Percentiles rank a stretch among this genome's conserved stretches.
Evolutionary conservation across 108 stramenopile genomes (phyloP).

Genomic region (Seminavis robusta): DNA sequence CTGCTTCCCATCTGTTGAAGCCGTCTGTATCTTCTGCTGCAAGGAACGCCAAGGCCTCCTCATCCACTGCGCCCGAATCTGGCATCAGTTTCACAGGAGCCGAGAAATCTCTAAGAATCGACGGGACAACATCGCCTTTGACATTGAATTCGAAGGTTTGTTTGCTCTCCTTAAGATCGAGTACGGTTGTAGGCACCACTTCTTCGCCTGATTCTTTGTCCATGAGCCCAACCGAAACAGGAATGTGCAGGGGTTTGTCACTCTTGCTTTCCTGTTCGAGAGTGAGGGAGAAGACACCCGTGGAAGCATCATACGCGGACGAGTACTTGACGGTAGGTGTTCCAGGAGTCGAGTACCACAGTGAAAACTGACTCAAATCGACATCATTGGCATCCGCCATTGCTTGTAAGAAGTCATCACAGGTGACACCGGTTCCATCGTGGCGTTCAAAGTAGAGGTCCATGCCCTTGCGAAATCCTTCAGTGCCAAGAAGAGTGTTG

Average conservation of each 20-base stretch:
- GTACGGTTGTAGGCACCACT: conserved; percentile 71
- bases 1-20: conserved; percentile 93
- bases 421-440: conserved; percentile 96
- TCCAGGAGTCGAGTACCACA: conserved; percentile 93
- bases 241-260: conserved; percentile 88
- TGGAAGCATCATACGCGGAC: conserved; percentile 44
- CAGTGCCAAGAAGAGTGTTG: conserved; percentile 78
- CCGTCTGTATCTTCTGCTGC: conserved; percentile 89
- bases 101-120: conserved; percentile 87
- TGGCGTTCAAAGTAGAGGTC: conserved; percentile 94
- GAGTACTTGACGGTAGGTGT: conserved; percentile 86
- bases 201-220: conserved; percentile 79
- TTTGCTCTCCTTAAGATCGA: conserved; percentile 77
- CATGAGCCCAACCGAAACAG: conserved; percentile 88
- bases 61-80: conserved; percentile 40
- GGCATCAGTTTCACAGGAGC: conserved; percentile 91
- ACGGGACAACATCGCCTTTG: conserved; percentile 79
- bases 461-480: conserved; percentile 97
- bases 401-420: conserved; percentile 94
- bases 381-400: conserved; percentile 96
- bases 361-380: conserved; percentile 80
- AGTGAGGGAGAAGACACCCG: conserved; percentile 65
- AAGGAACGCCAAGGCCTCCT: conserved; percentile 68
- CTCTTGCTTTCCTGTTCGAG: conserved; percentile 50
- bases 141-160: conserved; percentile 85